phyloP scores from a whole-genome alignment of 208 protist genomes.

The Leishmania aethiopica region DNA sequence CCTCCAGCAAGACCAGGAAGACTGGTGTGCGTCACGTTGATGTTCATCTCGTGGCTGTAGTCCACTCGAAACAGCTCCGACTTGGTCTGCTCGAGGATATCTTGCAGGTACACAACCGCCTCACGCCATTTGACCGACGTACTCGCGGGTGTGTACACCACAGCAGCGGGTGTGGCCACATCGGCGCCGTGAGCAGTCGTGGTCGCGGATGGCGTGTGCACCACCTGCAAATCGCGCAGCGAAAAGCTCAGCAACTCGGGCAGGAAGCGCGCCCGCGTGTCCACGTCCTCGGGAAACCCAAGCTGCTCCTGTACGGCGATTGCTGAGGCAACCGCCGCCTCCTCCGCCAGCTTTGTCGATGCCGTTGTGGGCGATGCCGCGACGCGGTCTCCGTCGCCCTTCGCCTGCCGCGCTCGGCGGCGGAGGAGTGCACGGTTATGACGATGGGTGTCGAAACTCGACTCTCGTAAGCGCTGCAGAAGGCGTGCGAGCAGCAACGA shows the following conservation, averaged over 20 bases:
- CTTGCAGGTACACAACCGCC: constrained; percentile 35
- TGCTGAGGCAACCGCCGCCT: not conserved
- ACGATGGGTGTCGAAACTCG: constrained; percentile 24
- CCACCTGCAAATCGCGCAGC: constrained; percentile 34
- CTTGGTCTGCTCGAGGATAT: constrained; percentile 29
- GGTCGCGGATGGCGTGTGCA: constrained; percentile 8
- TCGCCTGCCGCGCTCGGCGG: constrained; percentile 3
- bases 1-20: not conserved
- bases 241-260: constrained; percentile 34
- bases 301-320: constrained; percentile 21
- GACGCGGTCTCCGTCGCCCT: not conserved
- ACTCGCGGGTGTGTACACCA: not conserved
- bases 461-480: constrained; percentile 32
- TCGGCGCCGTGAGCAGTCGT: not conserved
- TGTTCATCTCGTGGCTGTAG: constrained; percentile 43
- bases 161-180: not conserved
- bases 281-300: constrained; percentile 28
- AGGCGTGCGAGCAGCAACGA: constrained; percentile 23
- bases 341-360: not conserved
- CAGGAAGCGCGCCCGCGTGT: constrained; percentile 28
- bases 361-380: not conserved
- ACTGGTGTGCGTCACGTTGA: constrained; percentile 24
- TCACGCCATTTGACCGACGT: constrained; percentile 35
- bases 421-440: constrained; percentile 6
- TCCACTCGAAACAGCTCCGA: constrained; percentile 42